phyloP scores from a whole-genome alignment of 75 land plant genomes.

The Picea glauca region DNA sequence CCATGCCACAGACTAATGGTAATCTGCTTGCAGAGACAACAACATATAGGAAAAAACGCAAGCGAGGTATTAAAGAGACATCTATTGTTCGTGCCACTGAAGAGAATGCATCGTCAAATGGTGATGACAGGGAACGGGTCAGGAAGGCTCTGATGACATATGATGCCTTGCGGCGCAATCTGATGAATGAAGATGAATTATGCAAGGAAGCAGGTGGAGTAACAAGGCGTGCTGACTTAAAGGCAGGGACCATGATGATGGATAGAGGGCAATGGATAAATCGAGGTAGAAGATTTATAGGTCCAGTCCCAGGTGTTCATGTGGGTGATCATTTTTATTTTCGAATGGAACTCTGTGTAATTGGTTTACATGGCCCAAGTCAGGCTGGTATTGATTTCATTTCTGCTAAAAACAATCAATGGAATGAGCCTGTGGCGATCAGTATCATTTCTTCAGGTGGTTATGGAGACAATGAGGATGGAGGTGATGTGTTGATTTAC shows the following conservation, averaged over 20 bases:
- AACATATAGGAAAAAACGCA: constrained; percentile 4
- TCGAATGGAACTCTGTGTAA: constrained; percentile 13
- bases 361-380: constrained; percentile 18
- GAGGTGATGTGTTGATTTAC: constrained; percentile 21
- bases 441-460: constrained; percentile 30
- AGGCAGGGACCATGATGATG: constrained; percentile 16
- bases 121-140: constrained; percentile 10
- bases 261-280: constrained; percentile 10
- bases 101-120: not conserved
- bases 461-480: constrained; percentile 26
- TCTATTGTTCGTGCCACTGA: constrained; percentile 1
- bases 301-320: constrained; percentile 24
- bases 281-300: constrained; percentile 15
- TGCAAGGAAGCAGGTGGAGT: not conserved
- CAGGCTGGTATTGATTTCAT: constrained; percentile 27
- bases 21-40: too few relatives aligned
- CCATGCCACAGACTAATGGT: too few relatives aligned
- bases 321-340: constrained; percentile 29
- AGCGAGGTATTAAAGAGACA: not conserved
- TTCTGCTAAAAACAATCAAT: constrained; percentile 7
- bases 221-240: constrained; percentile 13
- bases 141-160: constrained; percentile 10
- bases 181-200: constrained; percentile 8
- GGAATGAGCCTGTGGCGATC: constrained; percentile 14
- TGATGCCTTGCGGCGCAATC: constrained; percentile 22